Percentiles rank a stretch among this genome's conserved stretches.
Conservation (phyloP, 305 asterid species). For the Fraxinus angustifolia region DNA sequence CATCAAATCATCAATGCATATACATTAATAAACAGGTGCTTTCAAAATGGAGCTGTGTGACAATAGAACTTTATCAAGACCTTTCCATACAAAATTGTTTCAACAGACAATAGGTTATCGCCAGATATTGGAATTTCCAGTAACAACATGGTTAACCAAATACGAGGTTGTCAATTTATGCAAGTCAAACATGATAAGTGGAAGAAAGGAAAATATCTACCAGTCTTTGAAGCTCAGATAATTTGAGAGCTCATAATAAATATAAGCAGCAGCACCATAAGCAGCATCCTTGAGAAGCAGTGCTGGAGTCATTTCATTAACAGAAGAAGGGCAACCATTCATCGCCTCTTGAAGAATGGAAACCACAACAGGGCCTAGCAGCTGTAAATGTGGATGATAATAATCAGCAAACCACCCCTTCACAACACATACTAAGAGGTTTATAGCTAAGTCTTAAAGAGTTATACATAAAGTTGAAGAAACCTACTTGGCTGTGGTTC, state of each 20-base stretch:
- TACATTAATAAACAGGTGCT: background rate
- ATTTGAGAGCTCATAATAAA: conserved; percentile 93
- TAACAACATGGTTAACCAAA: conserved; percentile 6
- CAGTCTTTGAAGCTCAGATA: conserved; percentile 90
- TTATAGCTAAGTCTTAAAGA: conserved; percentile 12
- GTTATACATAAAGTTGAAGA: conserved; percentile 20
- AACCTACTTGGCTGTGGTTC: conserved; percentile 80
- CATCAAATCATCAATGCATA: conserved; percentile 13
- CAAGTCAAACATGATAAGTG: conserved; percentile 15
- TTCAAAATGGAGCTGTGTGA: conserved; percentile 9
- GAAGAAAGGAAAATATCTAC: conserved; percentile 40
- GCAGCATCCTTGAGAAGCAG: conserved; percentile 97
- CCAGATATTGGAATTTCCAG: conserved; percentile 19
- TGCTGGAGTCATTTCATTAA: conserved; percentile 68
- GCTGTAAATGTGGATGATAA: conserved; percentile 43
- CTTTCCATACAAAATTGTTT: conserved; percentile 1
- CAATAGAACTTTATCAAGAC: conserved; percentile 11
- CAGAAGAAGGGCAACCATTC: conserved; percentile 80
- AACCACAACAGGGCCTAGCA: conserved; percentile 92
- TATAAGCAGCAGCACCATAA: conserved; percentile 95
- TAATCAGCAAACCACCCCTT: conserved; percentile 28
- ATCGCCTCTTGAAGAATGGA: conserved; percentile 97
- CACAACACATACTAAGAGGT: conserved; percentile 21
- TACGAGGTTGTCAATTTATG: conserved; percentile 12
- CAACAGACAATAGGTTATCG: conserved; percentile 1